These are phyloP conservation scores for Hymenochaete sp. DNA, from an alignment of 1,284 basidiomycete genomes.

Conservation along the genomic window DNA sequence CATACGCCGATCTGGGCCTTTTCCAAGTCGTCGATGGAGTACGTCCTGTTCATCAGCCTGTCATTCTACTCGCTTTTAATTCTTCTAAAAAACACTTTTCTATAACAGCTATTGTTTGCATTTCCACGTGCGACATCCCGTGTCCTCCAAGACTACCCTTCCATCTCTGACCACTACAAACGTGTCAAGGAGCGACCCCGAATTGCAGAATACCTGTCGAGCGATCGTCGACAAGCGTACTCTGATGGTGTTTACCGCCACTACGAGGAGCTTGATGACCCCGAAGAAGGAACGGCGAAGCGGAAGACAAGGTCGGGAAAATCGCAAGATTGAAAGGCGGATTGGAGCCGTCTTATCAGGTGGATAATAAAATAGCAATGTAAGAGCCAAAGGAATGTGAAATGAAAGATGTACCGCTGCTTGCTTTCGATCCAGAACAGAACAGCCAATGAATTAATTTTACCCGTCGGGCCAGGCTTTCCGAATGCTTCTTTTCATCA, in stretches of 20 bases:
- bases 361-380: too few relatives aligned
- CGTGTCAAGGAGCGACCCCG: constrained; percentile 27
- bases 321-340: too few relatives aligned
- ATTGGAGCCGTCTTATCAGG: too few relatives aligned
- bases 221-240: constrained; percentile 32
- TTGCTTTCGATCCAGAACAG: too few relatives aligned
- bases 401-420: too few relatives aligned
- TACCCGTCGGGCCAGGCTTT: too few relatives aligned
- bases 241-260: constrained; percentile 37
- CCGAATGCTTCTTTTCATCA: too few relatives aligned
- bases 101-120: constrained; percentile 33
- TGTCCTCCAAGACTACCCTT: constrained; percentile 27
- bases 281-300: constrained; percentile 3
- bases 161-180: constrained; percentile 28
- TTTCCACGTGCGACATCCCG: constrained; percentile 35
- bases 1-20: constrained; percentile 39
- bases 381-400: too few relatives aligned
- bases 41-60: constrained; percentile 18
- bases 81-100: constrained; percentile 21
- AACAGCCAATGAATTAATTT: too few relatives aligned
- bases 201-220: constrained; percentile 37
- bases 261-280: constrained; percentile 38
- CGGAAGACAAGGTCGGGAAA: too few relatives aligned
- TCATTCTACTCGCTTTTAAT: not conserved
- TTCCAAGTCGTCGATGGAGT: constrained; percentile 32